Base-by-base conservation (phyloP, 2,329 filamentous ascomycete species). In the Nannizzia gypsea region DNA sequence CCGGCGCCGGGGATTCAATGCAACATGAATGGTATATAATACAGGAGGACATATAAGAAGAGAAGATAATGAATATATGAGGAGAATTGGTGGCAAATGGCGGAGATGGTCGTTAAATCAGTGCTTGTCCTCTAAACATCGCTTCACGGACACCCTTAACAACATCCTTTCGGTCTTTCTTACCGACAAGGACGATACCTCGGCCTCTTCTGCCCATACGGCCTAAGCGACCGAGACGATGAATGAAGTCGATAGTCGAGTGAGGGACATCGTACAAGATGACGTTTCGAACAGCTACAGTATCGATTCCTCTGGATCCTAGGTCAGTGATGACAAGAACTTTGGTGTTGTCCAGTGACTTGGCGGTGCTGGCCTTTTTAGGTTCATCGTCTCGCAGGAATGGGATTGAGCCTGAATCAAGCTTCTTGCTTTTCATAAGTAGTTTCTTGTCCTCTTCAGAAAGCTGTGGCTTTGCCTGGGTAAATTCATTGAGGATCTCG, bases 211-310 rank as follows among this genome's bases (percentile, higher is more conserved):
- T 83, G 2, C 90, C 90, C 90, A 97, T 97, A 36, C 93, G 83
- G 0, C 93, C 93, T 1, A 93, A 90, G 60, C 93, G 83, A 15
- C 93, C 93, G 3, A 97, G 83, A 15, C 95, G 87, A 73, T 99
- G 95, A 68, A 99, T 96, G 68, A 99, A 99, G 73, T 99, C 95
- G 62, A 99, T 95, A 0, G 90, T 95, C 0, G 89, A 95, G 70
- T 97, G 92, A 3, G 93, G 93, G n/a, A 99, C 92, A 71, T 99
- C 90, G 72, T 96, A 97, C 26, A 99, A 76, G 59, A 99, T 86
- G 58, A 99, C 93, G 66, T 95, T 89, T 60, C 89, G 83, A 17
- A 97, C 92, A 17, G 89, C 87, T 31, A 96, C 76, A 0, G 93
- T 99, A 72, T 99, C 93, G 67, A 99, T 96, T 63, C 93, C 93